These are phyloP conservation scores for Nakazawaea laoshanensis DNA, from an alignment of 805 yeast genomes.

Conservation along the genomic window DNA sequence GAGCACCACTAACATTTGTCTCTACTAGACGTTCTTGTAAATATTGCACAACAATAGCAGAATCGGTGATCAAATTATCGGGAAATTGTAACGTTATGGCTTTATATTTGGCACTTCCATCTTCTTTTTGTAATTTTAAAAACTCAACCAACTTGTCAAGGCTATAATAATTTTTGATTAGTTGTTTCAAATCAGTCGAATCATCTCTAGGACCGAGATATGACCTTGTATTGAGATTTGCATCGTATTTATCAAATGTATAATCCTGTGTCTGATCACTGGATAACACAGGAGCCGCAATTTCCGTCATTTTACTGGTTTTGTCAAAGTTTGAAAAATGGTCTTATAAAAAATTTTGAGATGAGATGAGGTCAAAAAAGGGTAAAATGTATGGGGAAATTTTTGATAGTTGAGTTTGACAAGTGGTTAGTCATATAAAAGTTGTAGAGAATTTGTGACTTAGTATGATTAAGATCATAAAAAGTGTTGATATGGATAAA, in stretches of 20 bases:
- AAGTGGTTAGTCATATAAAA: no score
- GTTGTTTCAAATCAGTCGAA: background rate
- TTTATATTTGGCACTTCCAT: conserved; percentile 24
- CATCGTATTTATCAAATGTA: conserved; percentile 32
- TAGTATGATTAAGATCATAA: no score
- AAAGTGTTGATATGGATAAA: no score
- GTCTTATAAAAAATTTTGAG: no score
- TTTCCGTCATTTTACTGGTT: conserved; percentile 3
- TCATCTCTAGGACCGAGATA: conserved; percentile 15
- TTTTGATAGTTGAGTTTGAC: no score
- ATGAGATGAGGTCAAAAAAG: no score
- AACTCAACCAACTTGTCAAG: conserved; percentile 14
- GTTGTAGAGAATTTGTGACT: no score
- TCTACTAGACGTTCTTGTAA: conserved; percentile 31
- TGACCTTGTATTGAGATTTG: conserved; percentile 17
- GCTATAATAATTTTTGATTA: conserved; percentile 5
- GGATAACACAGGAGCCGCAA: conserved; percentile 56
- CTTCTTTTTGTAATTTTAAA: conserved; percentile 11
- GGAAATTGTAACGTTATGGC: conserved; percentile 86
- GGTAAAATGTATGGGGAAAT: no score
- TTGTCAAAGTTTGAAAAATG: background rate
- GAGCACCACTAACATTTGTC: background rate
- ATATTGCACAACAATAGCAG: conserved; percentile 57
- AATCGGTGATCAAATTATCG: conserved; percentile 68
- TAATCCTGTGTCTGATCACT: conserved; percentile 63